phyloP scores from a whole-genome alignment of 2,329 filamentous ascomycete species.

The Tolypocladium nubicola region DNA sequence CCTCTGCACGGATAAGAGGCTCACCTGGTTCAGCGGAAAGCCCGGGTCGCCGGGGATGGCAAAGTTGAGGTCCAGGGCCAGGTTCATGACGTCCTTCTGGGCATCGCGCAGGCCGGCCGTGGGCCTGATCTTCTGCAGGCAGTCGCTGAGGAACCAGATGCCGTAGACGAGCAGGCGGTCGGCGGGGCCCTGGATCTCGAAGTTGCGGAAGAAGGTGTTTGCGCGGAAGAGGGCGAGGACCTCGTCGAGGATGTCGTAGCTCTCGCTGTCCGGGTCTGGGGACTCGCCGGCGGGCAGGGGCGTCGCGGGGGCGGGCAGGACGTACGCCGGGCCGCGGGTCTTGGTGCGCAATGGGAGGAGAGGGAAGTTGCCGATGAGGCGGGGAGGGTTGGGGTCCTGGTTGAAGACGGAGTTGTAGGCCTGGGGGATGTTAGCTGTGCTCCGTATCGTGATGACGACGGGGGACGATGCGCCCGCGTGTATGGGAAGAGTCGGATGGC shows the following conservation, averaged over 20 bases:
- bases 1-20: background rate
- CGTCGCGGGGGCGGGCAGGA: slow-evolving; percentile 52
- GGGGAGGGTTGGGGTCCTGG: slow-evolving; percentile 58
- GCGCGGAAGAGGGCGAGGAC: slow-evolving; percentile 86
- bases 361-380: slow-evolving; percentile 77
- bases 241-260: slow-evolving; percentile 95
- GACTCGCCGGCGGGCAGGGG: slow-evolving; percentile 50
- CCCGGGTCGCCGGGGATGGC: slow-evolving; percentile 86
- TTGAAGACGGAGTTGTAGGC: slow-evolving; percentile 98
- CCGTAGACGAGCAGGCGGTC: slow-evolving; percentile 94
- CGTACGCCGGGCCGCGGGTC: slow-evolving; percentile 89
- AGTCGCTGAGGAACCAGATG: slow-evolving; percentile 89
- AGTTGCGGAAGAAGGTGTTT: slow-evolving; percentile 99
- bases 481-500: background rate
- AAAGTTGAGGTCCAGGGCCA: slow-evolving; percentile 88
- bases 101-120: slow-evolving; percentile 49
- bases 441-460: background rate
- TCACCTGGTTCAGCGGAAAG: slow-evolving; percentile 82
- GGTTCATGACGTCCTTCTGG: slow-evolving; percentile 72
- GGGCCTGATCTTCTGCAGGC: slow-evolving; percentile 77
- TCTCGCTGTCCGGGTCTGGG: slow-evolving; percentile 77
- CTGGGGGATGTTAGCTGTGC: slow-evolving; percentile 30
- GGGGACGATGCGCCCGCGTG: background rate
- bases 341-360: slow-evolving; percentile 90
- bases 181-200: slow-evolving; percentile 93